Evolutionary conservation across 2,329 filamentous ascomycete species (phyloP), one percentile per base, ranked within the genome.

Genomic region (Apiospora phragmitis): DNA sequence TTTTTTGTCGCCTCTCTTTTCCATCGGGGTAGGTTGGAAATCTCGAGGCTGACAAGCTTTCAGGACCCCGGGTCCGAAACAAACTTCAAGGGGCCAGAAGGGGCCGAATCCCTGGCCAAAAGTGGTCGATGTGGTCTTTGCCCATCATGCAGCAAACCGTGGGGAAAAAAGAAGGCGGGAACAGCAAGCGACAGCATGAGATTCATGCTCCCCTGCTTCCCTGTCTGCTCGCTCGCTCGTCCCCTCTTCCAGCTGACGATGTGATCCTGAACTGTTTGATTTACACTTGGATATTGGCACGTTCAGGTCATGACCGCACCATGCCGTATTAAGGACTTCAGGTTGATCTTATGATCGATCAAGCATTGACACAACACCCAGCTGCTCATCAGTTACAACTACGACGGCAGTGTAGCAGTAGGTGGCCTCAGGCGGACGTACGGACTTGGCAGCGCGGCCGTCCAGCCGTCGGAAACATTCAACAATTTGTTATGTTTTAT

Each of bases 1-100:
- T 29, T 59, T 59, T 59, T n/a, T 35, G 11, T 59, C 29, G 16
- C 47, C n/a, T 49, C 47, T 49, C n/a, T 26, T 59, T 12, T n/a
- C 9, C 55, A n/a, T 62, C 55, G 8, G 51, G 32, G 51, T 18
- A 59, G 26, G 55, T 38, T 62, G 18, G 55, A 38, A 35, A 38
- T 21, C 18, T 38, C 32, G 32, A 62, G 55, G 55, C 55, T 62
- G 24, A 69, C 72, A 68, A 71, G 68, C 70, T 65, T 69, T 69
- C 42, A 70, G 70, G 72, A 68, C 72, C 72, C 72, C 71, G 69
- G 71, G 62, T 66, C 59, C 74, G 71, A 72, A 74, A 75, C 73
- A 68, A 68, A 69, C 70, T 71, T 69, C 69, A 43, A 72, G 68
- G 72, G 62, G 47, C 47, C 47, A 62, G 55, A 62, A 62, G 55